phyloP scores from a whole-genome alignment of 192 early-diverging fungal species.

The Coemansia sp. region DNA sequence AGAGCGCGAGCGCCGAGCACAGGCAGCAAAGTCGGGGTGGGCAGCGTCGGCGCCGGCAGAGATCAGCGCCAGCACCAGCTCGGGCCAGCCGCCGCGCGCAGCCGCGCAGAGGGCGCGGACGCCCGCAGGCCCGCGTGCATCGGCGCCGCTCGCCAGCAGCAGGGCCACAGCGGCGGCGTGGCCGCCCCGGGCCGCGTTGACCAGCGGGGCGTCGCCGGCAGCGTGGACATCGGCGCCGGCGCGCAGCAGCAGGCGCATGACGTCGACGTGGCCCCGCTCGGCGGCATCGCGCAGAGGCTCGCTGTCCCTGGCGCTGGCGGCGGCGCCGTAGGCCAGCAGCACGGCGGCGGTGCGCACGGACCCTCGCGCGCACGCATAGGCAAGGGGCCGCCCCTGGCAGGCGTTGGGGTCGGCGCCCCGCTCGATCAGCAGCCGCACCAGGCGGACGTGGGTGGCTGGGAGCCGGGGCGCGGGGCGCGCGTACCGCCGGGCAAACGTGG shows the following conservation, averaged over 20 bases:
- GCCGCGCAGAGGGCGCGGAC: constrained; percentile 35
- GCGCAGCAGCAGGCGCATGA: constrained; percentile 23
- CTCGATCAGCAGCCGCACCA: constrained; percentile 34
- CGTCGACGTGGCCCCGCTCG: constrained; percentile 21
- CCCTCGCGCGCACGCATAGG: constrained; percentile 31
- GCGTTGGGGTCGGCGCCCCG: constrained; percentile 35
- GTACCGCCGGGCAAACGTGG: not conserved
- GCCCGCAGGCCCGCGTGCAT: constrained; percentile 18
- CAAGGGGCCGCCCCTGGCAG: constrained; percentile 25
- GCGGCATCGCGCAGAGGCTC: constrained; percentile 37
- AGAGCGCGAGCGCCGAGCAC: constrained; percentile 25
- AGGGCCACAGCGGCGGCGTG: constrained; percentile 19
- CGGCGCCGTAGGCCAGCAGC: constrained; percentile 29
- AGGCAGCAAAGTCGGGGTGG: constrained; percentile 29
- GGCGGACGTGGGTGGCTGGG: constrained; percentile 15
- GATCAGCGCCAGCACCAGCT: constrained; percentile 35
- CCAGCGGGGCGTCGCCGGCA: constrained; percentile 14
- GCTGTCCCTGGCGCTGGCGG: constrained; percentile 16
- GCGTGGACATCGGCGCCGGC: constrained; percentile 29
- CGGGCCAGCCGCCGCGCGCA: constrained; percentile 38
- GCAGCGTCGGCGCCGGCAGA: constrained; percentile 32
- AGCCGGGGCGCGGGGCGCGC: not conserved
- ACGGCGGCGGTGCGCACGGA: constrained; percentile 22
- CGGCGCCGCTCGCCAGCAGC: constrained; percentile 26
- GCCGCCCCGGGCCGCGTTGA: constrained; percentile 29